Percentiles rank a stretch among this genome's conserved stretches.
Conservation (phyloP, 2,329 filamentous ascomycete genomes). For the Hypoxylon sp. region DNA sequence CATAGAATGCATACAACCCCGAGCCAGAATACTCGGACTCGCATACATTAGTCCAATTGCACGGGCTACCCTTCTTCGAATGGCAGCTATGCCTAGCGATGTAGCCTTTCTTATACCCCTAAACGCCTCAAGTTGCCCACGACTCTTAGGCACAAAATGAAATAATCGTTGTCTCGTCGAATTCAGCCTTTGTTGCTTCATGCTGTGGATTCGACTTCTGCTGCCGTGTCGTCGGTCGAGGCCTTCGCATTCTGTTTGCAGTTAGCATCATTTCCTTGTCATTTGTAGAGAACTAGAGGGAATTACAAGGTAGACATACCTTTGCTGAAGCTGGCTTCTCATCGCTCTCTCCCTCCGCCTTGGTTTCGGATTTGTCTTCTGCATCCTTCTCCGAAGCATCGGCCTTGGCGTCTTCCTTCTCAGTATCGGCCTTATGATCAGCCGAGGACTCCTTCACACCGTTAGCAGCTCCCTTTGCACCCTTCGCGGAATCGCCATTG, state of each 20-base stretch:
- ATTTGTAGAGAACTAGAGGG: background rate
- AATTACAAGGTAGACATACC: slow-evolving; percentile 40
- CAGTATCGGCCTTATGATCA: slow-evolving; percentile 50
- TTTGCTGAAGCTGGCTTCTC: slow-evolving; percentile 54
- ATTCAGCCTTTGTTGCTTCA: slow-evolving; percentile 29
- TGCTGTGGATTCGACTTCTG: slow-evolving; percentile 49
- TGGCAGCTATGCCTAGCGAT: slow-evolving; percentile 21
- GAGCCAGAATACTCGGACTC: slow-evolving; percentile 32
- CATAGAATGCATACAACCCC: slow-evolving; percentile 48
- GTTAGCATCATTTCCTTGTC: slow-evolving; percentile 24
- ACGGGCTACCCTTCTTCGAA: slow-evolving; percentile 19
- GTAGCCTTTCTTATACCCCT: slow-evolving; percentile 40
- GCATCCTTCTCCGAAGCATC: slow-evolving; percentile 58
- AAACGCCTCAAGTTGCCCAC: slow-evolving; percentile 38
- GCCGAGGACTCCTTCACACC: slow-evolving; percentile 51
- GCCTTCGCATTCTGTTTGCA: slow-evolving; percentile 28
- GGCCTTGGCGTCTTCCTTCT: slow-evolving; percentile 53
- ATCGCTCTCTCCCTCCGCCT: slow-evolving; percentile 44
- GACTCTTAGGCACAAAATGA: slow-evolving; percentile 30
- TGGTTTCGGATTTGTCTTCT: slow-evolving; percentile 58
- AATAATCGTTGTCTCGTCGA: slow-evolving; percentile 23
- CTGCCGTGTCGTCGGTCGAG: slow-evolving; percentile 50
- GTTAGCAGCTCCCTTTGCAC: slow-evolving; percentile 56
- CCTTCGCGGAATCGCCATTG: slow-evolving; percentile 58
- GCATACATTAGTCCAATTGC: slow-evolving; percentile 27